Percentiles rank a stretch among this genome's conserved stretches.
Conservation (phyloP, 805 yeast species). For the Nakazawaea laoshanensis region DNA sequence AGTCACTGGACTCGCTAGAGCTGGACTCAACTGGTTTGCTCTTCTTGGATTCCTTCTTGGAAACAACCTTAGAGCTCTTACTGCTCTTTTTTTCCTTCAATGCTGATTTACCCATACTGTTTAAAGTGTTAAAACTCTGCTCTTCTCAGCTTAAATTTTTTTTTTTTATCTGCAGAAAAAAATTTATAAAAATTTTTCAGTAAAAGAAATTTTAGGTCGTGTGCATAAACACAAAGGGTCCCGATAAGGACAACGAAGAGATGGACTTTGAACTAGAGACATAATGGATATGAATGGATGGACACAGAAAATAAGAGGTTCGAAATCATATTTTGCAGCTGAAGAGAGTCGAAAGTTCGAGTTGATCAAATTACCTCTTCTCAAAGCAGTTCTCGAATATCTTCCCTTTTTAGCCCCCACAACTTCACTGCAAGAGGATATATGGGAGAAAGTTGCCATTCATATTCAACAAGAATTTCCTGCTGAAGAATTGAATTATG, state of each 20-base stretch:
- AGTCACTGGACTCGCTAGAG: slow-evolving; percentile 6
- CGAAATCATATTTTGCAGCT: slow-evolving; percentile 2
- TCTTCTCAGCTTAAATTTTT: too few relatives aligned
- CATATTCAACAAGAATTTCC: slow-evolving; percentile 3
- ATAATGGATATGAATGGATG: too few relatives aligned
- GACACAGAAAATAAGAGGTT: too few relatives aligned
- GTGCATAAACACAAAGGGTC: too few relatives aligned
- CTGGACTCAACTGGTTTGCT: slow-evolving; percentile 11
- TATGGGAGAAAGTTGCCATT: slow-evolving; percentile 5
- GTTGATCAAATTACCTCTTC: slow-evolving; percentile 4
- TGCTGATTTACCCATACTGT: slow-evolving; percentile 21
- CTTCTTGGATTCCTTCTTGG: slow-evolving; percentile 14
- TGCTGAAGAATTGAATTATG: slow-evolving; percentile 3
- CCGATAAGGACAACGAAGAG: too few relatives aligned
- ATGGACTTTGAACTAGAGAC: too few relatives aligned
- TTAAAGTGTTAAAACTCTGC: too few relatives aligned
- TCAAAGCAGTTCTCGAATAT: slow-evolving; percentile 1
- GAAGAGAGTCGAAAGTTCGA: slow-evolving; percentile 7
- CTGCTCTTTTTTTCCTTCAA: slow-evolving; percentile 16
- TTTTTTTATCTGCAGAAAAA: too few relatives aligned
- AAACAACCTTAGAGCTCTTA: slow-evolving; percentile 14
- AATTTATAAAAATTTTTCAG: too few relatives aligned
- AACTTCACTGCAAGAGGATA: neutral
- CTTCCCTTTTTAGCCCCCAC: slow-evolving; percentile 4
- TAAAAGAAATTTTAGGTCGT: too few relatives aligned